Conservation (phyloP, 1,139 yeast species). For the Saccharomycopsis hybrid region DNA sequence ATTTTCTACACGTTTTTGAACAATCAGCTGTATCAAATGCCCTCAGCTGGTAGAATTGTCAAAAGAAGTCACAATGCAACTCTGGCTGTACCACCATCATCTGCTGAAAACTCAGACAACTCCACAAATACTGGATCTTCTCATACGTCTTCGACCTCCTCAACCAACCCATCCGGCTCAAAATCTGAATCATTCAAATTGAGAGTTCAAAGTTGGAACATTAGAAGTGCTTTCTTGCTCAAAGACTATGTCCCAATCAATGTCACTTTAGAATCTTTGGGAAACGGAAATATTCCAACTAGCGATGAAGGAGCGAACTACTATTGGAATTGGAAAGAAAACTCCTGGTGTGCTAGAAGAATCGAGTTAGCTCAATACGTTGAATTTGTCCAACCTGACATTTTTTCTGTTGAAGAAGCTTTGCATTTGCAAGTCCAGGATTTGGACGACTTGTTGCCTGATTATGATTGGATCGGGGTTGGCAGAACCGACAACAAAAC, state of each 20-base stretch:
- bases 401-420: constrained; percentile 31
- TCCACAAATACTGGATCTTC: no score
- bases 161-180: no score
- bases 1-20: background rate
- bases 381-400: constrained; percentile 27
- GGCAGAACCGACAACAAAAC: constrained; percentile 43
- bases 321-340: constrained; percentile 25
- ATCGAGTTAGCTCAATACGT: constrained; percentile 30
- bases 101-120: no score
- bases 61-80: no score
- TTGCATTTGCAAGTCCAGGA: constrained; percentile 28
- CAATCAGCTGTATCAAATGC: no score
- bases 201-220: constrained; percentile 15
- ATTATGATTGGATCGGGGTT: constrained; percentile 35
- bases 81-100: no score
- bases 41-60: no score
- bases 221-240: constrained; percentile 12
- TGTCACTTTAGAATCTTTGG: constrained; percentile 21
- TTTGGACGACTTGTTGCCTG: constrained; percentile 22
- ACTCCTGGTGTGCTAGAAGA: constrained; percentile 30
- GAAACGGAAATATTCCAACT: constrained; percentile 20
- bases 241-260: constrained; percentile 4
- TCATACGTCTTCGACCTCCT: background rate
- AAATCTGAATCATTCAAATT: constrained; percentile 5
- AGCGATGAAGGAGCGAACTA: constrained; percentile 23